Evolutionary conservation across 116 monocot genomes (phyloP), one percentile per base, ranked within the genome.

Genomic region (Phalaenopsis hybrid): DNA sequence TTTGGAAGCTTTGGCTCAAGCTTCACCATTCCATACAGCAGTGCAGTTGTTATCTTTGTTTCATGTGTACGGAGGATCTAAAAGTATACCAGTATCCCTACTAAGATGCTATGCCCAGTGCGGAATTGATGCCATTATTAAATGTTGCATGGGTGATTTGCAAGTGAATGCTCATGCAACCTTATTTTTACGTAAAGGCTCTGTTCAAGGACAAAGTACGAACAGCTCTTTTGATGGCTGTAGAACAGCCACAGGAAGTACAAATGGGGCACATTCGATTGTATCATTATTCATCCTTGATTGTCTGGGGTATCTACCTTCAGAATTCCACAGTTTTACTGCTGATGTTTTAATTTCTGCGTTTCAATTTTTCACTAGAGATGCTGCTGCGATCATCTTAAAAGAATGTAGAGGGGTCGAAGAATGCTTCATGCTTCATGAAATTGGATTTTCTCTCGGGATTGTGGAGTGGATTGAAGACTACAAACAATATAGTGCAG

Each of bases 1-100:
- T 49, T 57, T 89, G 18, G 85, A 86, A 57, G 86, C 82, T 74
- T 75, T 74, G 50, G 81, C 81, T 82, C 84, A 82, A 65, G 58
- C 78, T 48, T 89, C 87, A 51, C 70, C 89, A 80, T 89, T 84
- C 43, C 74, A 84, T 41, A 75, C 69, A n/a, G 89, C 86, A 33
- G 59, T 85, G 15, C 86, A 86, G 9, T 74, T 89, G 63, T 81
- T 89, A 44, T 87, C 89, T 48, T 74, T 89, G 63, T 78, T 89
- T 79, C 63, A 59, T 50, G 21, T 78, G 44, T 86, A 85, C 72
- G 82, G 82, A n/a, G 87, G 89, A 5, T 67, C 87, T 37, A 59
- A 74, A 1, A 84, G 49, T 23, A 28, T 52, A 45, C 89, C 89
- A 41, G 12, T 86, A 15, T 85, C 85, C 46, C 85, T 89, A n/a